Evolutionary conservation across 1,284 basidiomycete genomes (phyloP).

Genomic region (Vanrija sp.): DNA sequence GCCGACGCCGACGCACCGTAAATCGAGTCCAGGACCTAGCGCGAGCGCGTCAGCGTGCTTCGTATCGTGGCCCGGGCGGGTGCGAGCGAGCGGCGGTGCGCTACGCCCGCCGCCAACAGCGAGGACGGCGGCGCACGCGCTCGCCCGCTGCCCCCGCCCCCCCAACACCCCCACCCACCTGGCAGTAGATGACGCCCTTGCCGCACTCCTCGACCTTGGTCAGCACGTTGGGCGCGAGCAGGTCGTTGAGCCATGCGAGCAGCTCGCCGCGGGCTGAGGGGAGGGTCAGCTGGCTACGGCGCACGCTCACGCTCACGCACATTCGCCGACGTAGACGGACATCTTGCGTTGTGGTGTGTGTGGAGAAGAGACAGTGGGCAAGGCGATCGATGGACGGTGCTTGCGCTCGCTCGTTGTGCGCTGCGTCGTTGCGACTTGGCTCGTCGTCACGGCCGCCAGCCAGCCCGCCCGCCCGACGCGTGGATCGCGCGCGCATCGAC

Average conservation of each 20-base stretch:
- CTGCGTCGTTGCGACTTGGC: no score
- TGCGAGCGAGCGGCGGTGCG: not conserved
- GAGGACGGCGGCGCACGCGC: not conserved
- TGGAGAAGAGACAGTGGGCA: not conserved
- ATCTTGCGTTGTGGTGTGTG: constrained; percentile 9
- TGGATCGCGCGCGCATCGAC: no score
- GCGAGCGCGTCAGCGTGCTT: constrained; percentile 9
- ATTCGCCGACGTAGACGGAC: constrained; percentile 44
- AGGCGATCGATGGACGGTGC: not conserved
- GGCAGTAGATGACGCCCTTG: constrained; percentile 82
- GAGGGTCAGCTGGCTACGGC: not conserved
- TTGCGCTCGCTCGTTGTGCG: no score
- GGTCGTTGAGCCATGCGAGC: constrained; percentile 88
- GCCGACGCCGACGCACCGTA: constrained; percentile 59
- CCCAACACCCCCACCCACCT: constrained; percentile 48
- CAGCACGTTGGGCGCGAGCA: constrained; percentile 67
- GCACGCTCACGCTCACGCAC: constrained; percentile 28
- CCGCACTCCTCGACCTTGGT: constrained; percentile 95
- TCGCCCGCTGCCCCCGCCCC: no score
- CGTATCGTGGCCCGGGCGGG: not conserved
- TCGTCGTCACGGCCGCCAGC: no score
- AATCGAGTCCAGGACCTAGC: constrained; percentile 78
- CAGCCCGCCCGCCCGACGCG: no score
- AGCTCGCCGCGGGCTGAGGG: constrained; percentile 68
- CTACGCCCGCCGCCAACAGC: not conserved